Evolutionary conservation across 2,329 filamentous ascomycete genomes (phyloP).

Genomic region (Pestalotiopsis sp.): DNA sequence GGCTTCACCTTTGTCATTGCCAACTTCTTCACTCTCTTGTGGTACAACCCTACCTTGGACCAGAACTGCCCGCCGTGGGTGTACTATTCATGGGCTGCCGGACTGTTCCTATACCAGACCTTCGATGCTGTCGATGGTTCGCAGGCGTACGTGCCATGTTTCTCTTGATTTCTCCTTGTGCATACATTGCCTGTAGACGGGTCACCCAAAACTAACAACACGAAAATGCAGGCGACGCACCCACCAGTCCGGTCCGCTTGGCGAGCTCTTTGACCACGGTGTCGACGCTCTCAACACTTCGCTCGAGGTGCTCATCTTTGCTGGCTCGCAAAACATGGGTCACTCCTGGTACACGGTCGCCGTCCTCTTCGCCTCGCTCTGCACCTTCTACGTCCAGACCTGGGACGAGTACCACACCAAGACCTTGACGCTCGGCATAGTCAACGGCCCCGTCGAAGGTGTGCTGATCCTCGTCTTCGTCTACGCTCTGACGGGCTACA

Average conservation of each 20-base stretch:
- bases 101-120: constrained; percentile 94
- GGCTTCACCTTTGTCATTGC: constrained; percentile 87
- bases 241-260: constrained; percentile 86
- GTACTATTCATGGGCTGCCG: constrained; percentile 87
- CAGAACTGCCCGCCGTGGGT: constrained; percentile 95
- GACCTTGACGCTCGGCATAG: constrained; percentile 85
- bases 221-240: constrained; percentile 69
- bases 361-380: constrained; percentile 77
- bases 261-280: constrained; percentile 96
- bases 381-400: constrained; percentile 98
- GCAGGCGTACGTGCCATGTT: constrained; percentile 70
- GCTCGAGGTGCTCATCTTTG: constrained; percentile 91
- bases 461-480: constrained; percentile 81
- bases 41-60: constrained; percentile 94
- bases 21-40: constrained; percentile 90
- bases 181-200: background rate
- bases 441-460: constrained; percentile 95
- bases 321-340: constrained; percentile 88
- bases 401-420: constrained; percentile 99
- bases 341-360: constrained; percentile 89
- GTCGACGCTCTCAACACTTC: constrained; percentile 96
- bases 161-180: background rate
- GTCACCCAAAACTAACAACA: background rate
- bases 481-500: constrained; percentile 79
- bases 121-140: constrained; percentile 96